These are phyloP conservation scores for Acacia crassicarpa DNA, from an alignment of 306 rosid species.

Conservation along the genomic window DNA sequence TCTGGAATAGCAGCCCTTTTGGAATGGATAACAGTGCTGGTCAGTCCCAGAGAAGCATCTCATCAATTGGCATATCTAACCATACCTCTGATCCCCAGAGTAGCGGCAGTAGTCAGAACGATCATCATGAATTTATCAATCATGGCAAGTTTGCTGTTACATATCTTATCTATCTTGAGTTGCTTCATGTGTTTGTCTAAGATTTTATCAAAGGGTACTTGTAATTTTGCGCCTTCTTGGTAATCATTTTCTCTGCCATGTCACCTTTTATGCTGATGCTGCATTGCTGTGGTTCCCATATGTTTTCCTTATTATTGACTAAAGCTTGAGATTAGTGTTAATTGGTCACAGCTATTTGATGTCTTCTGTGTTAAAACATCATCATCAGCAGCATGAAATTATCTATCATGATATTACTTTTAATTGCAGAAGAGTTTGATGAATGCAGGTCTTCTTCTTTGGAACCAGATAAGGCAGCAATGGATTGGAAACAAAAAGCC, in stretches of 20 bases:
- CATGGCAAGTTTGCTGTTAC: slow-evolving; percentile 59
- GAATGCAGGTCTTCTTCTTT: slow-evolving; percentile 72
- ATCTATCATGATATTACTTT: slow-evolving; percentile 19
- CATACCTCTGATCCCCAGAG: slow-evolving; percentile 49
- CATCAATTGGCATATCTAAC: slow-evolving; percentile 43
- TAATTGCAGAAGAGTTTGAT: slow-evolving; percentile 17
- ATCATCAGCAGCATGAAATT: not conserved
- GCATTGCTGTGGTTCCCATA: not conserved
- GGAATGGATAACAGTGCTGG: slow-evolving; percentile 56
- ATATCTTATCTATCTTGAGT: slow-evolving; percentile 16
- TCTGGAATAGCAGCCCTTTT: slow-evolving; percentile 67
- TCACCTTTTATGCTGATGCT: not conserved
- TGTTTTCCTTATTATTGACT: not conserved
- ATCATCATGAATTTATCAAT: slow-evolving; percentile 66
- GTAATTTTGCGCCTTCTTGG: not conserved
- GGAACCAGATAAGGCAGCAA: slow-evolving; percentile 76
- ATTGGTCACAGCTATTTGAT: not conserved
- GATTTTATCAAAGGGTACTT: not conserved
- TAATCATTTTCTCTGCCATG: not conserved
- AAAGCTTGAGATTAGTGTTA: not conserved
- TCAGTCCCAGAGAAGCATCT: slow-evolving; percentile 63
- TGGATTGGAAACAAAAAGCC: slow-evolving; percentile 66
- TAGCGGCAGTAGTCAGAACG: slow-evolving; percentile 47
- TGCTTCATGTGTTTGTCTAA: slow-evolving; percentile 19
- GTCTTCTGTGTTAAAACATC: not conserved